phyloP scores from a whole-genome alignment of 345 rosid species.

The Isatis tinctoria region DNA sequence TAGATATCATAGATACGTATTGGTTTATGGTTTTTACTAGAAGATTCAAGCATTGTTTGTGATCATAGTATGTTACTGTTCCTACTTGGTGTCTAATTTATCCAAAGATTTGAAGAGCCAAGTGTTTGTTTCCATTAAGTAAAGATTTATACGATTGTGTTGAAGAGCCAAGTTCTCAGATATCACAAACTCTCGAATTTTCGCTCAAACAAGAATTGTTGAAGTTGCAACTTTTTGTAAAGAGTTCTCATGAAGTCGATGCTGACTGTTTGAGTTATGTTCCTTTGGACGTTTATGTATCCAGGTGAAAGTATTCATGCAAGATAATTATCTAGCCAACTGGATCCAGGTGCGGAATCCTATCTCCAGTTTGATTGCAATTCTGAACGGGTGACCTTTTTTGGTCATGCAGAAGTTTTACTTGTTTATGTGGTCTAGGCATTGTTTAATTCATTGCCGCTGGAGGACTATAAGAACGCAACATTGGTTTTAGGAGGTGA shows the following conservation, averaged over 20 bases:
- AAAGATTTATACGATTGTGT: background rate
- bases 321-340: conserved; percentile 85
- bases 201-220: background rate
- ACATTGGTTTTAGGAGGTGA: conserved; percentile 87
- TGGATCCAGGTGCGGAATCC: conserved; percentile 79
- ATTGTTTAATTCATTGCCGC: conserved; percentile 76
- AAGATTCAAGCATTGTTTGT: background rate
- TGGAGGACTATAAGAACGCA: conserved; percentile 72
- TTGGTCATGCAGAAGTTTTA: background rate
- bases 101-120: background rate
- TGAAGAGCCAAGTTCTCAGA: background rate
- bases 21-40: background rate
- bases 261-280: background rate
- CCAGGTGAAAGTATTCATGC: conserved; percentile 83
- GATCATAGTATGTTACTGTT: background rate
- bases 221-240: background rate
- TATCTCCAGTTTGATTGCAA: background rate
- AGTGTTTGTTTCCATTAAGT: background rate
- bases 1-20: background rate
- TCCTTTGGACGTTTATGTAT: background rate
- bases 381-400: background rate
- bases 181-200: background rate
- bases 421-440: conserved; percentile 53
- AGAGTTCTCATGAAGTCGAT: background rate
- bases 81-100: background rate